Conservation (phyloP, 2,329 filamentous ascomycete species). For the Monascus ruber region DNA sequence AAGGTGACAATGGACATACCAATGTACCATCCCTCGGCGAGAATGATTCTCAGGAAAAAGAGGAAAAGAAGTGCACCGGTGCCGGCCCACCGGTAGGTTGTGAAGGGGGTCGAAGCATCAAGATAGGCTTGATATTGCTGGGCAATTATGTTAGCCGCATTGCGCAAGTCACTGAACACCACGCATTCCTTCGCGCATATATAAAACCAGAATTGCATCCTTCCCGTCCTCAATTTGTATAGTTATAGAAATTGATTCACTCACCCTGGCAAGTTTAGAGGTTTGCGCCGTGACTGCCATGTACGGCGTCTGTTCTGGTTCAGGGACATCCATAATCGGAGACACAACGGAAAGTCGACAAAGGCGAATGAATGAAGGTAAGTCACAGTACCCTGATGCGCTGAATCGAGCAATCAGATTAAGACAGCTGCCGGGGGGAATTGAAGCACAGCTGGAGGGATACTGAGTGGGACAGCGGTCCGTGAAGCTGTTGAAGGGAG, state of each 20-base stretch:
- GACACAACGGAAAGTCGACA: too few relatives aligned
- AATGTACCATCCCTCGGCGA: slow-evolving; percentile 98
- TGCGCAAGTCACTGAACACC: too few relatives aligned
- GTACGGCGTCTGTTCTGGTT: slow-evolving; percentile 86
- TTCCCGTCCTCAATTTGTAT: background rate
- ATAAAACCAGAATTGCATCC: background rate
- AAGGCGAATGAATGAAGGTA: too few relatives aligned
- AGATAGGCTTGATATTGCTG: slow-evolving; percentile 91
- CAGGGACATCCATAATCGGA: slow-evolving; percentile 64
- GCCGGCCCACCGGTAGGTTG: slow-evolving; percentile 79
- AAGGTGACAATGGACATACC: slow-evolving; percentile 42
- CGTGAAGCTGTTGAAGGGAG: too few relatives aligned
- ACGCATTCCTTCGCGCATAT: too few relatives aligned
- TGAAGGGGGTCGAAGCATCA: slow-evolving; percentile 84
- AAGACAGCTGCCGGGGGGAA: background rate
- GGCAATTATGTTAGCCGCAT: background rate
- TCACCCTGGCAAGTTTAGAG: slow-evolving; percentile 32
- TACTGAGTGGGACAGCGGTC: too few relatives aligned
- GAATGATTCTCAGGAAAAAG: slow-evolving; percentile 80
- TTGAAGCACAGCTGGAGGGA: background rate
- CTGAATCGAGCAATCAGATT: too few relatives aligned
- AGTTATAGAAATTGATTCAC: slow-evolving; percentile 8
- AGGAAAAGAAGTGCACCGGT: slow-evolving; percentile 64
- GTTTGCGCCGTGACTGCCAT: slow-evolving; percentile 81
- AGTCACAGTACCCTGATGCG: background rate